Percentiles rank a stretch among this genome's conserved stretches.
Conservation (phyloP, 306 rosid genomes). For the Nissolia schottii region DNA sequence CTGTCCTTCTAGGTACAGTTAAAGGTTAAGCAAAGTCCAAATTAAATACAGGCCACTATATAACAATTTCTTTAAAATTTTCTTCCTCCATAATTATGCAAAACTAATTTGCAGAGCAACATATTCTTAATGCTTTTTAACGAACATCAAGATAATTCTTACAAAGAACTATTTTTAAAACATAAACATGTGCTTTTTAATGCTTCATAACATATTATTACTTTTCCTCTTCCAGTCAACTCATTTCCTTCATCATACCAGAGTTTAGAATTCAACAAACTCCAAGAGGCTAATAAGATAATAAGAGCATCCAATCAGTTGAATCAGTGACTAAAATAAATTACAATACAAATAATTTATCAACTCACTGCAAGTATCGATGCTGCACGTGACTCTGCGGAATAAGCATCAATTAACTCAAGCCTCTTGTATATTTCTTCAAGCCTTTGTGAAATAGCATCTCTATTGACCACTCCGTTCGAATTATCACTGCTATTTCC, state of each 20-base stretch:
- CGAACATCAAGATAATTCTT: background rate
- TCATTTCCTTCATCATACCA: background rate
- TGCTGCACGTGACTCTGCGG: constrained; percentile 97
- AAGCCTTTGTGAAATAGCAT: constrained; percentile 61
- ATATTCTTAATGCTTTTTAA: no score
- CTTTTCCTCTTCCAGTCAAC: background rate
- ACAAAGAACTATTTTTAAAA: background rate
- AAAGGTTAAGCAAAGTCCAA: background rate
- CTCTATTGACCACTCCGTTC: constrained; percentile 46
- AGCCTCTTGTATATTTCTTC: constrained; percentile 95
- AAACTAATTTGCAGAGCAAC: background rate
- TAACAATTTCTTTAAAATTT: background rate
- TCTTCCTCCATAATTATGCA: background rate
- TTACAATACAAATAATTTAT: constrained; percentile 13
- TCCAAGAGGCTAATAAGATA: background rate
- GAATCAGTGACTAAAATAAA: constrained; percentile 1
- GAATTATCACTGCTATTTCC: constrained; percentile 38
- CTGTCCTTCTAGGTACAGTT: background rate
- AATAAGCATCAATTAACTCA: constrained; percentile 80
- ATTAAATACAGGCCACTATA: background rate
- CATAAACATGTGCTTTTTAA: background rate
- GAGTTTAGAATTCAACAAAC: background rate
- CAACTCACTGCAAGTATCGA: constrained; percentile 91
- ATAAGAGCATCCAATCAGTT: background rate
- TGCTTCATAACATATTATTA: background rate